These are phyloP conservation scores for Takakia lepidozioides DNA, from an alignment of 225 moss, liverwort and hornwort species.

Conservation along the genomic window DNA sequence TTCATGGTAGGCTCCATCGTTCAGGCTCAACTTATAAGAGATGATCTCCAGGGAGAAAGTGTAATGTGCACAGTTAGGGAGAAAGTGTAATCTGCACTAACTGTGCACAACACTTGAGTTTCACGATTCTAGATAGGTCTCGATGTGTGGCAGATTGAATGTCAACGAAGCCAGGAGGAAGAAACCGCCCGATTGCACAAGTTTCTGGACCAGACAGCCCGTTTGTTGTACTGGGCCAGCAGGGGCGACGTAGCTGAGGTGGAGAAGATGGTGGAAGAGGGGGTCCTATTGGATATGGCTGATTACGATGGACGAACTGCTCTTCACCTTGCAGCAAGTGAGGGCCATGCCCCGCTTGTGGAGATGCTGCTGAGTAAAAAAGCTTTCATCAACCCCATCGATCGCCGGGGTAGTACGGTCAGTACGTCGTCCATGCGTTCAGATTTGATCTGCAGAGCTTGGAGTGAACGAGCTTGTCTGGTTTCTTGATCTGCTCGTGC, in stretches of 20 bases:
- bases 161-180: too few species aligned
- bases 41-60: too few species aligned
- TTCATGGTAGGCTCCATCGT: too few species aligned
- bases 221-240: conserved; percentile 35
- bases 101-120: too few species aligned
- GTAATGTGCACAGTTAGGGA: too few species aligned
- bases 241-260: conserved; percentile 30
- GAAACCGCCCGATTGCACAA: too few species aligned
- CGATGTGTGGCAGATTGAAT: too few species aligned
- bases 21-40: too few species aligned
- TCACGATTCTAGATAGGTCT: too few species aligned
- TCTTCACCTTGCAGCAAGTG: conserved; percentile 36
- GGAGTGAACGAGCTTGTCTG: too few species aligned
- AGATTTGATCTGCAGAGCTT: not conserved
- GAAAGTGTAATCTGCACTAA: too few species aligned
- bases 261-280: conserved; percentile 22
- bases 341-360: conserved; percentile 33
- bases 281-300: conserved; percentile 17
- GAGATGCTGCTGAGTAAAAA: conserved; percentile 25
- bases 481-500: too few species aligned
- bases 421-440: conserved; percentile 6
- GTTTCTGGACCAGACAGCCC: conserved; percentile 26
- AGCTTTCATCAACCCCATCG: conserved; percentile 31
- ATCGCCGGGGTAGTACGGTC: conserved; percentile 42
- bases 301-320: conserved; percentile 44